phyloP scores from a whole-genome alignment of 768 basidiomycete genomes.

The Hirschioporus abietinus region DNA sequence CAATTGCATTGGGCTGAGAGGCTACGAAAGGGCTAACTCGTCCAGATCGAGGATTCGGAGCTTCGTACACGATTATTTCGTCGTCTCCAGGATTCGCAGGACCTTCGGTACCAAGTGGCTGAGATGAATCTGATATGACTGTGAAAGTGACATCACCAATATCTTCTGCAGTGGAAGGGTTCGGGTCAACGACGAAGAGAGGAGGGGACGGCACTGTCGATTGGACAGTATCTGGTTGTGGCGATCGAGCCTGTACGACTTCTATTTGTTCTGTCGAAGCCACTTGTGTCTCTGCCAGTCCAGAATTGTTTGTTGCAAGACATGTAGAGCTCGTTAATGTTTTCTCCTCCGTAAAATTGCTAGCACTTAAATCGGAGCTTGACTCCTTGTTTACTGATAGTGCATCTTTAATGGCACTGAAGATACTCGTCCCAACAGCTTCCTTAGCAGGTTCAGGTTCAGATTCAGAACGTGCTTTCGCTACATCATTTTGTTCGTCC shows the following conservation, averaged over 20 bases:
- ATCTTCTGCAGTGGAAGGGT: conserved; percentile 18
- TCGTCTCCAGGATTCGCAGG: conserved; percentile 36
- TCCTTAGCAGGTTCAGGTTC: conserved; percentile 1
- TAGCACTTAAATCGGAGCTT: neutral
- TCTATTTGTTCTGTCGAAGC: neutral
- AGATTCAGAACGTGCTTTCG: conserved; percentile 6
- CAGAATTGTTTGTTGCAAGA: neutral
- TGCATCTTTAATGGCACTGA: neutral
- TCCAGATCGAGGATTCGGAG: conserved; percentile 55
- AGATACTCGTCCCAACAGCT: conserved; percentile 24
- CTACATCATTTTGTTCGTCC: neutral
- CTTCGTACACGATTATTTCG: conserved; percentile 73
- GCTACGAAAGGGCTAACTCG: neutral
- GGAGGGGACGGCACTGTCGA: neutral
- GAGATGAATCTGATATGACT: neutral
- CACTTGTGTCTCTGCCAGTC: neutral
- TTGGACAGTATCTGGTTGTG: neutral
- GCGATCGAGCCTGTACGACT: neutral
- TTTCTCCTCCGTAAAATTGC: neutral
- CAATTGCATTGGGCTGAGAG: neutral
- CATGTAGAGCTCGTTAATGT: neutral
- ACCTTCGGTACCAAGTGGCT: neutral
- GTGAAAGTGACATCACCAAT: neutral
- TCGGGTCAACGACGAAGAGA: conserved; percentile 37
- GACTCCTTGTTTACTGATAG: neutral